Conservation (phyloP, 2,329 filamentous ascomycete genomes). For the Curvularia verruculosa region DNA sequence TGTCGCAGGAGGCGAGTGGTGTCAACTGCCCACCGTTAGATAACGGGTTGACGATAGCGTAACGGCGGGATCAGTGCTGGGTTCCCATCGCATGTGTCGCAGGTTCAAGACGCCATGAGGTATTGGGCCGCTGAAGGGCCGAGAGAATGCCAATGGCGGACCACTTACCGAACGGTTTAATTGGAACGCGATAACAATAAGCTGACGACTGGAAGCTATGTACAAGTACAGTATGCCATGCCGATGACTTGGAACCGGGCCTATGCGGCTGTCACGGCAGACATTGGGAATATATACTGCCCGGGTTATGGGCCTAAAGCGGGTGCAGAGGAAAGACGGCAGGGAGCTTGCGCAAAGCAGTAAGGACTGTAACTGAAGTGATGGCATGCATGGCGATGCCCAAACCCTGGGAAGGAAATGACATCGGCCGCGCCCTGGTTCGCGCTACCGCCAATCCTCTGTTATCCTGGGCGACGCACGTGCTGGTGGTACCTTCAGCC, state of each 20-base stretch:
- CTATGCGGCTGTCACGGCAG: background rate
- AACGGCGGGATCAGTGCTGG: background rate
- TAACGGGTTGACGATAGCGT: slow-evolving; percentile 14
- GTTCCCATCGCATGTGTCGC: slow-evolving; percentile 2
- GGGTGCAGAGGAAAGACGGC: slow-evolving; percentile 2
- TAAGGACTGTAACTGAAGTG: slow-evolving; percentile 8
- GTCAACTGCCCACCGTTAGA: slow-evolving; percentile 21
- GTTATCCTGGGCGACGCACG: slow-evolving; percentile 3
- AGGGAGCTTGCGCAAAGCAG: slow-evolving; percentile 5
- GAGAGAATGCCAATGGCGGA: slow-evolving; percentile 11
- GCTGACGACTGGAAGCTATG: background rate
- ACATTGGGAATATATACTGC: background rate
- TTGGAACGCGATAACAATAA: slow-evolving; percentile 14
- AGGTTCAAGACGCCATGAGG: slow-evolving; percentile 2
- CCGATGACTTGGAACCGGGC: slow-evolving; percentile 1
- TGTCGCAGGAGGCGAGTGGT: slow-evolving; percentile 14
- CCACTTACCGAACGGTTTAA: slow-evolving; percentile 20
- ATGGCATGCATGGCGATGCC: slow-evolving; percentile 8
- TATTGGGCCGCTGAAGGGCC: slow-evolving; percentile 10
- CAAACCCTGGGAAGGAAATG: slow-evolving; percentile 8
- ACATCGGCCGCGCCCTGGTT: slow-evolving; percentile 15
- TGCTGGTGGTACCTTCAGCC: background rate
- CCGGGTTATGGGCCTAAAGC: background rate
- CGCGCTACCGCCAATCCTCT: slow-evolving; percentile 3
- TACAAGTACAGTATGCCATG: slow-evolving; percentile 2